Percentiles rank a stretch among this genome's conserved stretches.
phyloP scores from a whole-genome alignment of 768 basidiomycete species.

The Dioszegia crocea region DNA sequence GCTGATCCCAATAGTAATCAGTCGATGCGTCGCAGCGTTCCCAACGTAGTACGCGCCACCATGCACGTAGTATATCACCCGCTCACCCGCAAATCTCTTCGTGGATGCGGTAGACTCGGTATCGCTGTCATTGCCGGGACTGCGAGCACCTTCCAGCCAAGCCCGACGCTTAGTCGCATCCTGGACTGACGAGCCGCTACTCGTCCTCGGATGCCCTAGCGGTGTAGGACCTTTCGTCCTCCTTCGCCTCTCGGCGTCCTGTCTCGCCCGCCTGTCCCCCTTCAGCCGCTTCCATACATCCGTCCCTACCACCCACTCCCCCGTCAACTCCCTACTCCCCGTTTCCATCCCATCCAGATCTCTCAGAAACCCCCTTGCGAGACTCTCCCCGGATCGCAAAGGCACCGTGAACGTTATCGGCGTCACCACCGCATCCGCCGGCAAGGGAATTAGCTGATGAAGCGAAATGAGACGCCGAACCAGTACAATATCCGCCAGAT shows the following conservation, averaged over 20 bases:
- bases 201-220: conserved; percentile 5
- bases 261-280: conserved; percentile 60
- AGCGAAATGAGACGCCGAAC: conserved; percentile 69
- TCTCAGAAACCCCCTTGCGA: conserved; percentile 61
- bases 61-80: conserved; percentile 88
- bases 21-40: conserved; percentile 81
- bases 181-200: background rate
- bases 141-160: background rate
- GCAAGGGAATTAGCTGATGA: conserved; percentile 74
- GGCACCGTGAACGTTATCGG: conserved; percentile 86
- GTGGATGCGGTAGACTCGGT: conserved; percentile 4
- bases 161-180: background rate
- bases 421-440: conserved; percentile 88
- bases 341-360: conserved; percentile 69
- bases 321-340: conserved; percentile 74
- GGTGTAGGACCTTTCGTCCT: background rate
- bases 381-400: conserved; percentile 51
- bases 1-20: conserved; percentile 84
- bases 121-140: conserved; percentile 18
- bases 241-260: conserved; percentile 17
- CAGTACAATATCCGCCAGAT: conserved; percentile 73
- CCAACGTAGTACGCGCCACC: conserved; percentile 93
- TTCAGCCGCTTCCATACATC: conserved; percentile 84
- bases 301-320: conserved; percentile 96
- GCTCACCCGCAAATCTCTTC: conserved; percentile 52